Evolutionary conservation across 2,329 filamentous ascomycete genomes (phyloP), one percentile per base, ranked within the genome.

Genomic region (Septoria linicola): DNA sequence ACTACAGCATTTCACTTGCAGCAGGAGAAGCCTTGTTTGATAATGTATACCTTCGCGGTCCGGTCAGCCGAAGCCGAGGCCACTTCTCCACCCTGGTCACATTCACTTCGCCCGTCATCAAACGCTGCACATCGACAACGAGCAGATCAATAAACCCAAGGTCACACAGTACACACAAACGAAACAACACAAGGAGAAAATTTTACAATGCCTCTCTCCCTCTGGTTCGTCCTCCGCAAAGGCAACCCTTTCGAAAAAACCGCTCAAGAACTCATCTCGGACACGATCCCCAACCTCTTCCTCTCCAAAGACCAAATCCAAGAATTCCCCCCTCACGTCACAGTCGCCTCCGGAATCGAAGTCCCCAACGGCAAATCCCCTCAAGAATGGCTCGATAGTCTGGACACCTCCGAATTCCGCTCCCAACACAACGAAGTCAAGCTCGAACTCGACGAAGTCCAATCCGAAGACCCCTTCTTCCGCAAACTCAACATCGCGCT

Each of bases 191-290:
- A 35, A 27, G 30, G 37, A 21, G 27, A 14, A 31, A n/a, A n/a
- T n/a, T n/a, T n/a, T n/a, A n/a, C n/a, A n/a, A 54, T 54, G 51
- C 30, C 51, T 14, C 47, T 56, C 23, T 58, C 58, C 7, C 57
- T 62, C 49, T 62, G 60, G 60, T 55, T 62, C 49, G 37, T 61
- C 17, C 57, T 58, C 11, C 48, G 49, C 37, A 40, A 49, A 8
- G 43, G 36, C 19, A 55, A 48, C 40, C 54, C 60, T 11, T 62
- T 61, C 55, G 53, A 51, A 34, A 57, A 59, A 32, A 55, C 58
- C 43, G 39, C 54, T 14, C 57, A 61, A 57, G 60, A 62, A 54
- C 55, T 62, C 36, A 62, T 62, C 51, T 58, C 56, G 21, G 53
- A 58, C 19, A 59, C 60, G 7, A 32, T 62, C 6, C 60, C 60